Percentiles rank a stretch among this genome's conserved stretches.
These are phyloP conservation scores for Hypoxylon sp. DNA, from an alignment of 2,329 filamentous ascomycete genomes.

Conservation along the genomic window DNA sequence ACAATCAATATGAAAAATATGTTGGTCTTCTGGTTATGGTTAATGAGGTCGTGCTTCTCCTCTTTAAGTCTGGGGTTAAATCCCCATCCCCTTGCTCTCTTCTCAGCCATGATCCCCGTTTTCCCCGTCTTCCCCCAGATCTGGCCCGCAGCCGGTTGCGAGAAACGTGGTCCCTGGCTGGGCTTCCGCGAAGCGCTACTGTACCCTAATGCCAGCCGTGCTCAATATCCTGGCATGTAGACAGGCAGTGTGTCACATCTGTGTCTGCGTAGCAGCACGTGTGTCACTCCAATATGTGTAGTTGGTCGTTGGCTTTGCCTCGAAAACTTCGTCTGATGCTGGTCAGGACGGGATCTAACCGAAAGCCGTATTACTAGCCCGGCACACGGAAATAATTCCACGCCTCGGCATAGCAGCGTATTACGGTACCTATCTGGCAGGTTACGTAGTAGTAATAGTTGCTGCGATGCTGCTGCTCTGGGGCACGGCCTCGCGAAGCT, in stretches of 20 bases:
- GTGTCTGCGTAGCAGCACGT: constrained; percentile 8
- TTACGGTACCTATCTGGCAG: not conserved
- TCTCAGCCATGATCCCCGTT: constrained; percentile 21
- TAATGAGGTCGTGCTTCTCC: constrained; percentile 8
- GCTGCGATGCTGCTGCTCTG: constrained; percentile 9
- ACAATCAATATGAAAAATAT: constrained; percentile 1
- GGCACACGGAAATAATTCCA: too few species aligned
- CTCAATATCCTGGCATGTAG: too few species aligned
- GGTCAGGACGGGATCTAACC: constrained; percentile 15
- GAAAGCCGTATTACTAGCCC: too few species aligned
- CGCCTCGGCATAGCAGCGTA: not conserved
- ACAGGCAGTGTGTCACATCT: constrained; percentile 14
- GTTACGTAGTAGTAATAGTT: not conserved
- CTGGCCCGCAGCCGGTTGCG: constrained; percentile 10
- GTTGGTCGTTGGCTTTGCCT: too few species aligned
- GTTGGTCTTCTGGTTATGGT: too few species aligned
- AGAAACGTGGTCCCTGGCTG: constrained; percentile 8
- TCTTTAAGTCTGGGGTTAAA: not conserved
- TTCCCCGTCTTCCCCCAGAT: constrained; percentile 29
- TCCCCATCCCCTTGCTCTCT: constrained; percentile 9
- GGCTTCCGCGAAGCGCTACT: constrained; percentile 5
- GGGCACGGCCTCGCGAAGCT: constrained; percentile 6
- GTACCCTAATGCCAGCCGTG: constrained; percentile 1
- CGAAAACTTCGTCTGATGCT: not conserved
- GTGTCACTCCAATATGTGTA: too few species aligned